Evolutionary conservation across 2,329 filamentous ascomycete species (phyloP).

Genomic region (Xylaria sp.): DNA sequence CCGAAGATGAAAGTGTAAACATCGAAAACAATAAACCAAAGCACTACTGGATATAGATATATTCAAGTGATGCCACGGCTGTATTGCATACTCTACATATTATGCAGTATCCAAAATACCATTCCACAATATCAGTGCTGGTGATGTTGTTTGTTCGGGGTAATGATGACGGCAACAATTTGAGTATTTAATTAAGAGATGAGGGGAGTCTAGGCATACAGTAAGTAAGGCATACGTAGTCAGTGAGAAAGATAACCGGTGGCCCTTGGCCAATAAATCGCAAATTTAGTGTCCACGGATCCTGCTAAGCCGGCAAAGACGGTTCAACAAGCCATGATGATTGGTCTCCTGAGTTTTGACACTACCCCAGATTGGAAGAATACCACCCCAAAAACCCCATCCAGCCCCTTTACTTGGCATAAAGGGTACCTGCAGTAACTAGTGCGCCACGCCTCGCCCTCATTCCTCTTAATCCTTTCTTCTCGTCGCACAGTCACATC

Average conservation of each 20-base stretch:
- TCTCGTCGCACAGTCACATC: conserved; percentile 10
- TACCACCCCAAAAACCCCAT: conserved; percentile 1
- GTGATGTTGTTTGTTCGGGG: not conserved
- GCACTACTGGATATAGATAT: not conserved
- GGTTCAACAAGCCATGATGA: conserved; percentile 9
- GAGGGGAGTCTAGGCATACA: not conserved
- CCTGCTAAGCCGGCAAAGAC: conserved; percentile 1
- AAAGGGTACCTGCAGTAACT: conserved; percentile 37
- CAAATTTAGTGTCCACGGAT: not conserved
- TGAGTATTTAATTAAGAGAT: not conserved
- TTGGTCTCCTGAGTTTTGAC: conserved; percentile 17
- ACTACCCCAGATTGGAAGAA: conserved; percentile 28
- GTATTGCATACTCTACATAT: not conserved
- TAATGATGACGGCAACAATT: not conserved
- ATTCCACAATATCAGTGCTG: not conserved
- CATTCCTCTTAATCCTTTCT: conserved; percentile 1
- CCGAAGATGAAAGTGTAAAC: not conserved
- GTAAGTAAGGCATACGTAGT: not conserved
- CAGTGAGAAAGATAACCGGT: not conserved
- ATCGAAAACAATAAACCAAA: not conserved
- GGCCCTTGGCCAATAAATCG: not conserved
- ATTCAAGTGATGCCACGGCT: not conserved
- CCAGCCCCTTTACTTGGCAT: conserved; percentile 22
- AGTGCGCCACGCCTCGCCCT: conserved; percentile 20
- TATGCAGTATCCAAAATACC: not conserved